phyloP scores from a whole-genome alignment of 73 alveolate species.

The Paramecium biaurelia region DNA sequence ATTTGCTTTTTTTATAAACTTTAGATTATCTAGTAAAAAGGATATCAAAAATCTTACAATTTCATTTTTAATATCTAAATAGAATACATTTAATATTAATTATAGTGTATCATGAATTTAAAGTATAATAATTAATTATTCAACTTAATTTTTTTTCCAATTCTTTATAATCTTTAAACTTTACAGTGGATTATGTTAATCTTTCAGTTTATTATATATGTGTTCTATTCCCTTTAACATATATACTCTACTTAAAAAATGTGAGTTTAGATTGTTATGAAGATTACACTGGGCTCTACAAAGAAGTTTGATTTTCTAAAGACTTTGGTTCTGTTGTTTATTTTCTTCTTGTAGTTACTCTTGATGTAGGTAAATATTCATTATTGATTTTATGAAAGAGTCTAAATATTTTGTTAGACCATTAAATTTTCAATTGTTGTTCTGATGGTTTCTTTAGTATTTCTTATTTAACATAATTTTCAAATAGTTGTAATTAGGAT shows the following conservation, averaged over 20 bases:
- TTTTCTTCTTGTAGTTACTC: not conserved
- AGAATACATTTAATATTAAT: not conserved
- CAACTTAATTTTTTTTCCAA: not conserved
- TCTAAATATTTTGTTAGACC: not conserved
- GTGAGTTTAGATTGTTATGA: not conserved
- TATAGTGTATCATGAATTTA: not conserved
- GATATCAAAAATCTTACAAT: not conserved
- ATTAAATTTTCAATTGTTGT: not conserved
- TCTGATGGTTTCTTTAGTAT: not conserved
- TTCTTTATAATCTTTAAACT: not conserved
- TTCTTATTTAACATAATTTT: not conserved
- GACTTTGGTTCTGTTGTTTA: not conserved
- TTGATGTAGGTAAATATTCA: constrained; percentile 7
- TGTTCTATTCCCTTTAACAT: not conserved
- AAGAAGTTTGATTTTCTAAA: not conserved
- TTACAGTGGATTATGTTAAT: not conserved
- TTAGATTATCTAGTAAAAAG: not conserved
- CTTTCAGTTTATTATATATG: not conserved
- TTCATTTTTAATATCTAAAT: not conserved
- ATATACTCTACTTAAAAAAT: not conserved
- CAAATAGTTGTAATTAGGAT: not conserved
- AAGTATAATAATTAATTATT: not conserved
- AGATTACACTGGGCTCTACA: not conserved
- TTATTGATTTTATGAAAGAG: not conserved
- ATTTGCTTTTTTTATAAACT: not conserved